Conservation (phyloP, 2,329 filamentous ascomycete genomes). For the Coleophoma cylindrospora region DNA sequence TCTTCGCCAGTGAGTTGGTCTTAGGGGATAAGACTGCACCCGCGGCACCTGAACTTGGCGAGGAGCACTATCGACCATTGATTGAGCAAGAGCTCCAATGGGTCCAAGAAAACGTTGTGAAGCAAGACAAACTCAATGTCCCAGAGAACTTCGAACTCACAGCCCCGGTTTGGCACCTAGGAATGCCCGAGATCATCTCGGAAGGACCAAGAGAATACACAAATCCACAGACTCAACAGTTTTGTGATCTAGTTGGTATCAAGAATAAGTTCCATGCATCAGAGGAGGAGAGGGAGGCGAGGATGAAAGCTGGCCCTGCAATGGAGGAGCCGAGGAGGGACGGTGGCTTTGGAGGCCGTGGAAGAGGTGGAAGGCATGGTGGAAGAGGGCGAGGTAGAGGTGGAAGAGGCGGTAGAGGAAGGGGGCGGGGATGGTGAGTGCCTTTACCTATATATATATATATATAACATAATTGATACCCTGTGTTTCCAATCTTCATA, state of each 20-base stretch:
- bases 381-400: constrained; percentile 31
- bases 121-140: constrained; percentile 55
- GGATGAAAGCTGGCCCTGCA: constrained; percentile 53
- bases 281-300: constrained; percentile 62
- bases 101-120: constrained; percentile 73
- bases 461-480: not conserved
- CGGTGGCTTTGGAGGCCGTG: constrained; percentile 19
- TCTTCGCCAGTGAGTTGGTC: constrained; percentile 62
- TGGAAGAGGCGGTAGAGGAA: constrained; percentile 29
- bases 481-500: too few relatives aligned
- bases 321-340: constrained; percentile 28
- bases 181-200: constrained; percentile 49
- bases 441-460: not conserved
- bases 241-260: constrained; percentile 74
- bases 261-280: constrained; percentile 69
- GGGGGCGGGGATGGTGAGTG: constrained; percentile 22
- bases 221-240: constrained; percentile 79
- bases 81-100: constrained; percentile 71
- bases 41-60: constrained; percentile 57
- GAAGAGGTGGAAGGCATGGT: constrained; percentile 25
- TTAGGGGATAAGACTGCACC: constrained; percentile 55
- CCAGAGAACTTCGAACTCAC: constrained; percentile 75
- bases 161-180: constrained; percentile 63
- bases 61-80: constrained; percentile 60
- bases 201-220: constrained; percentile 75